These are phyloP conservation scores for Talaromyces liani DNA, from an alignment of 495 filamentous ascomycete genomes.

Conservation along the genomic window DNA sequence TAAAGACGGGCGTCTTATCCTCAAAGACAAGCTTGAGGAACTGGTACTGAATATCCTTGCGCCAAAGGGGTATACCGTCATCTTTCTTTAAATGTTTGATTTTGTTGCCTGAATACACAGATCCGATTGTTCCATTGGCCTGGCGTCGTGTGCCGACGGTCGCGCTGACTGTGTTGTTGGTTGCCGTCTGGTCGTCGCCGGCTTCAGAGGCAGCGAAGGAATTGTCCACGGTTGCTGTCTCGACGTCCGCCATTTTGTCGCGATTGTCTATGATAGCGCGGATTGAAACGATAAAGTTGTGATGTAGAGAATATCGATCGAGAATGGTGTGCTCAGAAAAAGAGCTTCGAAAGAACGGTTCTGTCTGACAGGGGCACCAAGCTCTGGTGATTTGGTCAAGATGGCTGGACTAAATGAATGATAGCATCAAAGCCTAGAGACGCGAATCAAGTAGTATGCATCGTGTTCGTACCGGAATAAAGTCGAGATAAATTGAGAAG, in stretches of 20 bases:
- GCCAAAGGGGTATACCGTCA: conserved; percentile 92
- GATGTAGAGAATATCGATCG: background rate
- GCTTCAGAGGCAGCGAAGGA: conserved; percentile 37
- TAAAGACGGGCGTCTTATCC: conserved; percentile 76
- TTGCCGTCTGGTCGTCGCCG: conserved; percentile 35
- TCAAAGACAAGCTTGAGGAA: conserved; percentile 90
- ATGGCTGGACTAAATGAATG: background rate
- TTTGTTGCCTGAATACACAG: conserved; percentile 81
- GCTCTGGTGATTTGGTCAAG: background rate
- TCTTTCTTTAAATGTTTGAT: conserved; percentile 96
- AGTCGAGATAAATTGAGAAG: background rate
- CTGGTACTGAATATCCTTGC: conserved; percentile 95
- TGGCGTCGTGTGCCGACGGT: conserved; percentile 55
- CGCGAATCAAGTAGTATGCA: background rate
- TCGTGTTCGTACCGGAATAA: background rate
- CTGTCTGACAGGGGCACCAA: background rate
- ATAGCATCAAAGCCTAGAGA: background rate
- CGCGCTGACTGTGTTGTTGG: conserved; percentile 46
- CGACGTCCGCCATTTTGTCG: conserved; percentile 32
- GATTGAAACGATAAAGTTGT: background rate
- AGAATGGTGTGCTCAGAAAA: background rate
- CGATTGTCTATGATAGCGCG: background rate
- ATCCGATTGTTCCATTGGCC: conserved; percentile 57
- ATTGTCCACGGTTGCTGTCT: conserved; percentile 35
- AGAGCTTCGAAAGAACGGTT: background rate